A percentile compares a stretch with the other conserved stretches of the same genome.
phyloP scores from a whole-genome alignment of 768 basidiomycete species.

The Lentinula sp. region DNA sequence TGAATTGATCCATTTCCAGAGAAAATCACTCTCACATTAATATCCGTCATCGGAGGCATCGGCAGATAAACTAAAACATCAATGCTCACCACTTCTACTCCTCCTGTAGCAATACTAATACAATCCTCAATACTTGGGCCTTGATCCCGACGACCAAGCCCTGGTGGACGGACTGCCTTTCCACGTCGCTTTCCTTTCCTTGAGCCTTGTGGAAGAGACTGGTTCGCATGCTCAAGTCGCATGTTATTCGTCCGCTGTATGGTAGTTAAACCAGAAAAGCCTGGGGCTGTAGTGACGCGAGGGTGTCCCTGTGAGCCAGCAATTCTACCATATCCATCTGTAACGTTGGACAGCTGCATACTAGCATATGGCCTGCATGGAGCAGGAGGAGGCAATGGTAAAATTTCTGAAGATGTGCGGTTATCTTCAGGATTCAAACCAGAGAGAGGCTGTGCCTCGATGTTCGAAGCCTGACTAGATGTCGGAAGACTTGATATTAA shows the following conservation, averaged over 20 bases:
- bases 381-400: not conserved
- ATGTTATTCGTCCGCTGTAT: not conserved
- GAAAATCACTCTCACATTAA: not conserved
- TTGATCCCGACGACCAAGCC: not conserved
- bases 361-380: not conserved
- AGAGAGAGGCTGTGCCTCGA: not conserved
- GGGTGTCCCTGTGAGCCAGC: not conserved
- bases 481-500: too few species aligned
- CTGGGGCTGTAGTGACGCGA: not conserved
- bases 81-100: not conserved
- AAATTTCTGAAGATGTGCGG: not conserved
- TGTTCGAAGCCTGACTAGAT: too few species aligned
- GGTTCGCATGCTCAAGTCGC: not conserved
- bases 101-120: not conserved
- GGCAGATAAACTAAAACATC: not conserved
- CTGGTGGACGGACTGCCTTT: not conserved
- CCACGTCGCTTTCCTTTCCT: not conserved
- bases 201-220: not conserved
- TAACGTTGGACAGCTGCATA: not conserved
- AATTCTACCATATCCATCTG: not conserved
- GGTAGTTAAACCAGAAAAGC: not conserved
- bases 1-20: too few species aligned
- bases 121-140: not conserved
- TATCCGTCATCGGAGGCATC: not conserved
- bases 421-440: not conserved